These are phyloP conservation scores for Pleurotus djamor DNA, from an alignment of 768 basidiomycete species.

Conservation along the genomic window DNA sequence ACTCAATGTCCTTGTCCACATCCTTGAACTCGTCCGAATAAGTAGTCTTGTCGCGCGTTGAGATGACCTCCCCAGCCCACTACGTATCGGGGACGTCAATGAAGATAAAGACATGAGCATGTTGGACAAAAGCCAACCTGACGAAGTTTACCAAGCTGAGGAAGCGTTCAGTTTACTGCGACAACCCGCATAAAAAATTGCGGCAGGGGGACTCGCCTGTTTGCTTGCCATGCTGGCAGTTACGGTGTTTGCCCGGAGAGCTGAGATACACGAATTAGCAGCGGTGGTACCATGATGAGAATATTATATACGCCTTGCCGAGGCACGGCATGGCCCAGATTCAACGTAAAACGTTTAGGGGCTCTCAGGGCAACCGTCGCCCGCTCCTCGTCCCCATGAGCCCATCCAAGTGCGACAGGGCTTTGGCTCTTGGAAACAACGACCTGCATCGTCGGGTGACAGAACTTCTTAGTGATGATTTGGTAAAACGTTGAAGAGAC, in stretches of 20 bases:
- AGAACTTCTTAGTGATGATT: too few species aligned
- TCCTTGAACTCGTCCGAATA: conserved; percentile 79
- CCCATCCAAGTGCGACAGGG: too few species aligned
- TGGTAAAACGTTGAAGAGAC: too few species aligned
- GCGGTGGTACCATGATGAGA: background rate
- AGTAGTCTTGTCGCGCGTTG: conserved; percentile 76
- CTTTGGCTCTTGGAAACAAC: too few species aligned
- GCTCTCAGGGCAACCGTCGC: background rate
- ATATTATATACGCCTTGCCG: background rate
- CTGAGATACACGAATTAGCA: background rate
- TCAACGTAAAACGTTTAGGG: background rate
- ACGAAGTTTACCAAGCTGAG: conserved; percentile 72
- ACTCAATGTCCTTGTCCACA: conserved; percentile 82
- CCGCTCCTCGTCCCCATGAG: too few species aligned
- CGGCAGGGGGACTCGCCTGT: conserved; percentile 41
- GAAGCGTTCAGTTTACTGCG: background rate
- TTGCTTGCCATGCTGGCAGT: conserved; percentile 55
- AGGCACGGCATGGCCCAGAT: background rate
- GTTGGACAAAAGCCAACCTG: conserved; percentile 47
- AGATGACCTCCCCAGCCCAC: conserved; percentile 92
- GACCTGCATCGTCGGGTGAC: too few species aligned
- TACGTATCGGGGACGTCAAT: conserved; percentile 20
- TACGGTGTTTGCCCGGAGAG: background rate
- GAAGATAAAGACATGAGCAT: conserved; percentile 5
- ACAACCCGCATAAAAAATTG: background rate